A percentile compares a stretch with the other conserved stretches of the same genome.
phyloP scores from a whole-genome alignment of 2,329 filamentous ascomycete genomes.

The Fusarium concolor region DNA sequence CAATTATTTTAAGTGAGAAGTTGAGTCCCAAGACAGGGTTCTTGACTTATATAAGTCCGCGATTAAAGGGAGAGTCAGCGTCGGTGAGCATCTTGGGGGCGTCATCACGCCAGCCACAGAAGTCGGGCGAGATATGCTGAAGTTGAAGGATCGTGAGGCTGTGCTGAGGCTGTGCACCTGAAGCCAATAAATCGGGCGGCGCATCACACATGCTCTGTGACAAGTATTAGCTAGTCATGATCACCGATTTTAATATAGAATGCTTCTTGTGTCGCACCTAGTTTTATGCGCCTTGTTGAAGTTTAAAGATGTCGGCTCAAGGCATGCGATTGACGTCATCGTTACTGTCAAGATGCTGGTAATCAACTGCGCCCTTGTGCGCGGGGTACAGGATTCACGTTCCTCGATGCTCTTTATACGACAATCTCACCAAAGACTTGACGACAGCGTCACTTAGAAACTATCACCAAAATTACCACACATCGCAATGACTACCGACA shows the following conservation, averaged over 20 bases:
- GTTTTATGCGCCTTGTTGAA: background rate
- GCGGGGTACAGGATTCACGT: constrained; percentile 22
- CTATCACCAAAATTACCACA: no score
- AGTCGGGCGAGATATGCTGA: no score
- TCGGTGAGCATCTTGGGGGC: background rate
- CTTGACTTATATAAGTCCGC: background rate
- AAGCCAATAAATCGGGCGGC: background rate
- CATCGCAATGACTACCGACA: background rate
- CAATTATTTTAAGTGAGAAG: no score
- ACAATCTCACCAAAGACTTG: no score
- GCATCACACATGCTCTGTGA: background rate
- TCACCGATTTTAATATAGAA: background rate
- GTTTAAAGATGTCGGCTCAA: background rate
- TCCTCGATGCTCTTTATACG: background rate
- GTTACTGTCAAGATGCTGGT: background rate
- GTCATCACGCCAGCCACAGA: constrained; percentile 15
- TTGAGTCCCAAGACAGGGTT: rapidly evolving
- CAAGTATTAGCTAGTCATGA: background rate
- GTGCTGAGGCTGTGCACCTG: background rate
- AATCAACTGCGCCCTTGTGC: constrained; percentile 18
- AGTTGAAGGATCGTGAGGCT: constrained; percentile 1
- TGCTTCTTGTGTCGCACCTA: background rate
- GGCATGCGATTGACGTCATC: background rate
- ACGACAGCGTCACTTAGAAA: no score
- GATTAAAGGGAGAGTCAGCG: background rate